phyloP scores from a whole-genome alignment of 495 filamentous ascomycete genomes.

The Jackrogersella multiformis region DNA sequence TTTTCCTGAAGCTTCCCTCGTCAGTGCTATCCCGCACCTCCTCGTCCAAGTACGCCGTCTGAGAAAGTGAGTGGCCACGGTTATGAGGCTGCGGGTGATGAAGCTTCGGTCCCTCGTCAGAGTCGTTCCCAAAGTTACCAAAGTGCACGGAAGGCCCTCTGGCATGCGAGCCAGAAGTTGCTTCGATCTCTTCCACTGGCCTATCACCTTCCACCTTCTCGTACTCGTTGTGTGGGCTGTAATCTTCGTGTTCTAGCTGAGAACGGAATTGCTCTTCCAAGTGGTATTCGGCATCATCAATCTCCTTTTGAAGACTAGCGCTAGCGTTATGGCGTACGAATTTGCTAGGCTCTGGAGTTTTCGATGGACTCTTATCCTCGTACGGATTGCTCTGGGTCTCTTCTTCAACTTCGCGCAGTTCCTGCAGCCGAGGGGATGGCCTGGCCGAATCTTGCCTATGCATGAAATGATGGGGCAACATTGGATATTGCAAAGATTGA shows the following conservation, averaged over 20 bases:
- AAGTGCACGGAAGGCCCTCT: slow-evolving; percentile 56
- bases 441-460: slow-evolving; percentile 60
- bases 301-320: slow-evolving; percentile 79
- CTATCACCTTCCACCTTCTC: slow-evolving; percentile 41
- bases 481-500: slow-evolving; percentile 66
- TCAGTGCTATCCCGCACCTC: slow-evolving; percentile 46
- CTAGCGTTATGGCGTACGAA: slow-evolving; percentile 54
- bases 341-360: slow-evolving; percentile 56
- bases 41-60: slow-evolving; percentile 61
- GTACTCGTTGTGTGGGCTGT: slow-evolving; percentile 62
- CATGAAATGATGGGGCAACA: slow-evolving; percentile 62
- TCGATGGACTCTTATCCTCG: slow-evolving; percentile 61
- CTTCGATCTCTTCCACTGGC: slow-evolving; percentile 25
- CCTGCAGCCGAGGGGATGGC: slow-evolving; percentile 65
- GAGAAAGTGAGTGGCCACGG: slow-evolving; percentile 65
- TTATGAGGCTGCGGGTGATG: slow-evolving; percentile 71
- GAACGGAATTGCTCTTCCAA: slow-evolving; percentile 76
- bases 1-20: slow-evolving; percentile 47
- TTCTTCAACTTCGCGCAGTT: slow-evolving; percentile 64
- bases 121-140: slow-evolving; percentile 55
- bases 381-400: slow-evolving; percentile 54
- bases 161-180: slow-evolving; percentile 43
- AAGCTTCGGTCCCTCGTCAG: slow-evolving; percentile 58
- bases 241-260: slow-evolving; percentile 73
- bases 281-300: slow-evolving; percentile 87